Conservation (phyloP, 2,329 filamentous ascomycete species). For the Blumeria graminis region DNA sequence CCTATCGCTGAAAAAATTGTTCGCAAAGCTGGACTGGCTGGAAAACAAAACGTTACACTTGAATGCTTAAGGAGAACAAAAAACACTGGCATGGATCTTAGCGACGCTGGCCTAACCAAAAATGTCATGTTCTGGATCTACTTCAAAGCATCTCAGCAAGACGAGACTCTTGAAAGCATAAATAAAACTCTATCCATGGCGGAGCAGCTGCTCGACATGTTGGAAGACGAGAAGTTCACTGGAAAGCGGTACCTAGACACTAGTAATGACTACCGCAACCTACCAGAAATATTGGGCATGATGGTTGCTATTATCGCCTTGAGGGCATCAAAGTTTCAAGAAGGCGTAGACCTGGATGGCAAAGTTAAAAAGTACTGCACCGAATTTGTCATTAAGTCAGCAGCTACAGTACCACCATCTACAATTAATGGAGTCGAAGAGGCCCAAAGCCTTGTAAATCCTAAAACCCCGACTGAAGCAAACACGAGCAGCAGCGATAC, state of each 20-base stretch:
- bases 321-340: conserved; percentile 16
- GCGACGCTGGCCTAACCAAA: conserved; percentile 3
- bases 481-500: not conserved
- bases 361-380: conserved; percentile 18
- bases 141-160: conserved; percentile 7
- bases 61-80: conserved; percentile 11
- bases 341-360: conserved; percentile 17
- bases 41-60: conserved; percentile 11
- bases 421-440: conserved; percentile 1
- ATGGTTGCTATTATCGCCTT: conserved; percentile 22
- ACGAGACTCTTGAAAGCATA: conserved; percentile 8
- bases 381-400: conserved; percentile 5
- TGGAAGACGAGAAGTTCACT: conserved; percentile 11
- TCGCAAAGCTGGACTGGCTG: conserved; percentile 4
- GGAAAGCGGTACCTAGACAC: conserved; percentile 4
- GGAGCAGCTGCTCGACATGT: conserved; percentile 12
- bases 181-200: conserved; percentile 12
- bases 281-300: conserved; percentile 18
- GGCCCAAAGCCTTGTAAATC: conserved; percentile 5
- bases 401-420: conserved; percentile 2
- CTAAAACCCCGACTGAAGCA: conserved; percentile 1
- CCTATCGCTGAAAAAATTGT: conserved; percentile 4
- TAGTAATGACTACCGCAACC: conserved; percentile 16
- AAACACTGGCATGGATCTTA: conserved; percentile 12
- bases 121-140: conserved; percentile 9